These are phyloP conservation scores for Cenchrus fungigraminus DNA, from an alignment of 176 grass and related monocot species.

Conservation along the genomic window DNA sequence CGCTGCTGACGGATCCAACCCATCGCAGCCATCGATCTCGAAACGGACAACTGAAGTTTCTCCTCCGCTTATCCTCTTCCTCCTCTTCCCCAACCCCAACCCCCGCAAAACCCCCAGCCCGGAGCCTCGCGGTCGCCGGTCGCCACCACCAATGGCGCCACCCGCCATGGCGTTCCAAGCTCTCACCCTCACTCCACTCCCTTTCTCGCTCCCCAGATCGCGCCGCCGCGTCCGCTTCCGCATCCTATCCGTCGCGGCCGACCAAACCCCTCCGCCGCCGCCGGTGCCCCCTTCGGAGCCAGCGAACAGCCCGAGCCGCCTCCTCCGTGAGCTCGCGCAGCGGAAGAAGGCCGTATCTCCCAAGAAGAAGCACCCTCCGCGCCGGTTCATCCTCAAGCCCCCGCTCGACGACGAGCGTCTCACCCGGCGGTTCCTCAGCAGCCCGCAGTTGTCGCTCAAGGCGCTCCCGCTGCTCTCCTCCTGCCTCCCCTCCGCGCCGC, in stretches of 20 bases:
- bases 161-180: constrained; percentile 57
- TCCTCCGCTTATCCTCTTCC: constrained; percentile 61
- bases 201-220: neutral
- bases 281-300: constrained; percentile 40
- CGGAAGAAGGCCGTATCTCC: constrained; percentile 79
- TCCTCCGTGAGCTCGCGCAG: constrained; percentile 91
- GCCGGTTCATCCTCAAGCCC: constrained; percentile 90
- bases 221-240: constrained; percentile 16
- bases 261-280: constrained; percentile 48
- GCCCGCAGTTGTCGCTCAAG: constrained; percentile 96
- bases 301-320: constrained; percentile 81
- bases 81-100: constrained; percentile 37
- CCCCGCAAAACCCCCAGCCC: constrained; percentile 39
- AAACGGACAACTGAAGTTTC: neutral
- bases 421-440: constrained; percentile 88
- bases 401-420: constrained; percentile 92
- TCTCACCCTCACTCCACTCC: constrained; percentile 27
- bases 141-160: constrained; percentile 46
- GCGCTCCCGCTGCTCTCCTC: constrained; percentile 89
- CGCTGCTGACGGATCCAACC: neutral
- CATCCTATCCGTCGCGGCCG: constrained; percentile 34
- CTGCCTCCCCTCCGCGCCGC: constrained; percentile 78
- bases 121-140: constrained; percentile 14
- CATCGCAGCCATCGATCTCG: neutral
- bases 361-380: constrained; percentile 84